A percentile compares a stretch with the other conserved stretches of the same genome.
Evolutionary conservation across 176 grass and related monocot species (phyloP).

Genomic region (Oryza punctata): DNA sequence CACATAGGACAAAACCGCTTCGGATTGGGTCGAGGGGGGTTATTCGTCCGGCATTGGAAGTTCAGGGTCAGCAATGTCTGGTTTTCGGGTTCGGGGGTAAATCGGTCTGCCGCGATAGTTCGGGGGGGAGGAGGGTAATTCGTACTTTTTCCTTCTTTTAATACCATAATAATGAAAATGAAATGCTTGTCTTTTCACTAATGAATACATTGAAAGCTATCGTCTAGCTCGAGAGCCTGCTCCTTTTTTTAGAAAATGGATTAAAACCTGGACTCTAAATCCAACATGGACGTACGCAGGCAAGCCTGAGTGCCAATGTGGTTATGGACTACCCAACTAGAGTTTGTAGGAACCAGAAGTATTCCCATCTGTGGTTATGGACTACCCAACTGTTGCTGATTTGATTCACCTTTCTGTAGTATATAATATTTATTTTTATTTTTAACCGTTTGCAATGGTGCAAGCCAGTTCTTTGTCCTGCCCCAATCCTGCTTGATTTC

Average conservation of each 20-base stretch:
- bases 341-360: neutral
- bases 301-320: too few relatives aligned
- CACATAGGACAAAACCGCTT: too few relatives aligned
- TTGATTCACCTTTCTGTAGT: neutral
- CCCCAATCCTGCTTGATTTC: neutral
- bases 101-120: too few relatives aligned
- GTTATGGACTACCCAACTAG: neutral
- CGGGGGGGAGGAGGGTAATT: too few relatives aligned
- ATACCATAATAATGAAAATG: neutral
- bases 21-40: too few relatives aligned
- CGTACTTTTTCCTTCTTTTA: neutral
- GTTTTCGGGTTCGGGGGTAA: too few relatives aligned
- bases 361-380: neutral
- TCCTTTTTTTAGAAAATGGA: too few relatives aligned
- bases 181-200: neutral
- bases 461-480: neutral
- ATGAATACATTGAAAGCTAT: neutral
- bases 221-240: neutral
- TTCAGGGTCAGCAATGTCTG: too few relatives aligned
- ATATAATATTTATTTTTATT: neutral
- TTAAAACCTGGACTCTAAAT: too few relatives aligned
- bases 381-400: neutral
- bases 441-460: neutral
- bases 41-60: too few relatives aligned
- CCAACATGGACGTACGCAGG: too few relatives aligned